Percentiles rank a stretch among this genome's conserved stretches.
Conservation (phyloP, 2,329 filamentous ascomycete genomes). For the Acrodontium crateriforme region DNA sequence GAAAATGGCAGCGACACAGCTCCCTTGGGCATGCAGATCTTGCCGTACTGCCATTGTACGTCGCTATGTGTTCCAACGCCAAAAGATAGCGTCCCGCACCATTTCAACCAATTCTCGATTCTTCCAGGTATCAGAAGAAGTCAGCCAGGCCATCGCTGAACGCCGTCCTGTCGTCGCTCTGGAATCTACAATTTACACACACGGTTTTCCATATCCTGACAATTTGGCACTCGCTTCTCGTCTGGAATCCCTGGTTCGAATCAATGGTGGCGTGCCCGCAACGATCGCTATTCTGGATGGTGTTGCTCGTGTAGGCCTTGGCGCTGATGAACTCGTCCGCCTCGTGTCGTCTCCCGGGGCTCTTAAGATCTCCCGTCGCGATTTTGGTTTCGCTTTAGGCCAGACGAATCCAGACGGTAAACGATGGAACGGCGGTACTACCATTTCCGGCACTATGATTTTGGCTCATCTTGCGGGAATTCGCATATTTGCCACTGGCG, state of each 20-base stretch:
- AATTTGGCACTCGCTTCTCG: slow-evolving; percentile 64
- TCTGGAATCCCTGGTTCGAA: slow-evolving; percentile 68
- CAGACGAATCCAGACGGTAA: slow-evolving; percentile 53
- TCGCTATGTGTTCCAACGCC: too few relatives aligned
- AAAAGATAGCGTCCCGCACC: too few relatives aligned
- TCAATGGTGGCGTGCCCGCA: slow-evolving; percentile 71
- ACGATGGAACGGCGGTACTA: slow-evolving; percentile 75
- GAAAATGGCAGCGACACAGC: too few relatives aligned
- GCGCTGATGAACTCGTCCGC: slow-evolving; percentile 54
- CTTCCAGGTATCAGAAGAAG: slow-evolving; percentile 67
- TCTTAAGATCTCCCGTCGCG: slow-evolving; percentile 78
- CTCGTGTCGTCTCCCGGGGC: slow-evolving; percentile 46
- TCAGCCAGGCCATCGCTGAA: slow-evolving; percentile 58
- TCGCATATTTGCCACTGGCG: slow-evolving; percentile 85
- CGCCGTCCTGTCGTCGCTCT: slow-evolving; percentile 79
- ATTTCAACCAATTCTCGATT: slow-evolving; percentile 31
- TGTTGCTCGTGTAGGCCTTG: slow-evolving; percentile 66
- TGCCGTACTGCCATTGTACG: too few relatives aligned
- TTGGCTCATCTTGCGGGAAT: slow-evolving; percentile 79
- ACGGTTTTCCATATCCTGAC: slow-evolving; percentile 61
- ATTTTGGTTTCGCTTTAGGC: slow-evolving; percentile 70
- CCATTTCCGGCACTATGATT: slow-evolving; percentile 84
- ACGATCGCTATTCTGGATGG: slow-evolving; percentile 83
- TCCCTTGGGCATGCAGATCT: too few relatives aligned
- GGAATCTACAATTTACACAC: slow-evolving; percentile 94